Evolutionary conservation across 495 filamentous ascomycete species (phyloP).

Genomic region (Penicillium alfredii): DNA sequence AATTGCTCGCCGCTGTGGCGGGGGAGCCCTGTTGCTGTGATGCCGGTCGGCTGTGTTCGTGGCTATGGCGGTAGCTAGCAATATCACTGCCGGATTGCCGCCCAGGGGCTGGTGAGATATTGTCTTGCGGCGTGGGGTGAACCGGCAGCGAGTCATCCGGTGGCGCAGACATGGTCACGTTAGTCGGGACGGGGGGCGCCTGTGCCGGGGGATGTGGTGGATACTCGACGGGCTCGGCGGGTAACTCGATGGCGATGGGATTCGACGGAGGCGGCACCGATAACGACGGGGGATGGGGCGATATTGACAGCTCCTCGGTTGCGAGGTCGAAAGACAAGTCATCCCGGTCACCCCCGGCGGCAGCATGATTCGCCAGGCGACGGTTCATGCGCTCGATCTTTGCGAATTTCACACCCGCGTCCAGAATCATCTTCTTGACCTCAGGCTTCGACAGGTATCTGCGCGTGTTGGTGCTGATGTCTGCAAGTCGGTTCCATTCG

Average conservation of each 20-base stretch:
- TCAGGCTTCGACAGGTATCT: conserved; percentile 70
- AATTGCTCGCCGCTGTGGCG: conserved; percentile 41
- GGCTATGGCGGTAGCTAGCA: conserved; percentile 31
- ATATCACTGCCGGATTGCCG: conserved; percentile 37
- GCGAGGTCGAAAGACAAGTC: conserved; percentile 24
- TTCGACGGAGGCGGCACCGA: conserved; percentile 28
- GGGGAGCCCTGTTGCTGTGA: conserved; percentile 40
- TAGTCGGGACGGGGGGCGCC: conserved; percentile 22
- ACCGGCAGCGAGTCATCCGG: conserved; percentile 26
- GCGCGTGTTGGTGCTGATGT: conserved; percentile 87
- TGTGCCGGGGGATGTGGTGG: conserved; percentile 26
- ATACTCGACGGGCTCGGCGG: conserved; percentile 46
- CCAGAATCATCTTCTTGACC: conserved; percentile 67
- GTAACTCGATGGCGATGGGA: conserved; percentile 57
- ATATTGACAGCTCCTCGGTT: conserved; percentile 19
- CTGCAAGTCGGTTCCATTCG: conserved; percentile 87
- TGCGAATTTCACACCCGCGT: conserved; percentile 74
- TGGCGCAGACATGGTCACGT: conserved; percentile 21
- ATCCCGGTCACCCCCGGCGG: conserved; percentile 26
- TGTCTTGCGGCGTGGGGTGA: conserved; percentile 33
- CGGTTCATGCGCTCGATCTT: conserved; percentile 69
- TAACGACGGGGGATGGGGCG: conserved; percentile 3
- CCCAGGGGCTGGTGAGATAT: conserved; percentile 17
- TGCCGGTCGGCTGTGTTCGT: conserved; percentile 26
- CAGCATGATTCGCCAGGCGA: conserved; percentile 36